These are phyloP conservation scores for Crucihimalaya himalaica DNA, from an alignment of 345 rosid species.

Conservation along the genomic window DNA sequence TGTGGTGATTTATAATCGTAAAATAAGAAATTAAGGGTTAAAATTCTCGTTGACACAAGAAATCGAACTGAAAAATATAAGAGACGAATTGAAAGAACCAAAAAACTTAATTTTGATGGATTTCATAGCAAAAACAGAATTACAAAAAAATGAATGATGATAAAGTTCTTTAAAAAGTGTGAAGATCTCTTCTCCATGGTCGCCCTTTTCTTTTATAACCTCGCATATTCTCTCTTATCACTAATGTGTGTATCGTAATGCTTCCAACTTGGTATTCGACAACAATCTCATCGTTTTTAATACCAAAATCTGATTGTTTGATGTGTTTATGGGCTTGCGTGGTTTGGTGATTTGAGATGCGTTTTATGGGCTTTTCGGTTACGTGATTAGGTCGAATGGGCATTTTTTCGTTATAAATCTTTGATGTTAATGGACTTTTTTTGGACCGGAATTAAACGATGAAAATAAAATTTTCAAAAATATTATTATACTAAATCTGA, in stretches of 20 bases:
- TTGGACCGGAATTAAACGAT: neutral
- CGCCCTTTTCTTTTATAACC: neutral
- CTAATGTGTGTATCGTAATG: too few relatives aligned
- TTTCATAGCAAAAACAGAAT: neutral
- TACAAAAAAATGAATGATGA: too few relatives aligned
- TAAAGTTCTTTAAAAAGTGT: neutral
- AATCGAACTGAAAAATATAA: neutral
- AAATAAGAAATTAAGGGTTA: neutral
- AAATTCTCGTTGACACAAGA: neutral
- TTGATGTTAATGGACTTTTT: neutral
- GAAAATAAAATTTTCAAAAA: neutral
- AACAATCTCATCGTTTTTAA: too few relatives aligned
- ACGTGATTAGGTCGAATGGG: neutral
- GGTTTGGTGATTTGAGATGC: neutral
- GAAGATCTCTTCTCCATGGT: neutral
- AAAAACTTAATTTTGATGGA: neutral
- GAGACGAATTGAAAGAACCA: neutral
- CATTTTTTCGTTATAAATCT: neutral
- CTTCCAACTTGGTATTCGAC: neutral
- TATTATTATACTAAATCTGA: neutral
- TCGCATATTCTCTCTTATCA: neutral
- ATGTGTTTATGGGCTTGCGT: neutral
- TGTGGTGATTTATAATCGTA: neutral
- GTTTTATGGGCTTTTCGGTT: neutral
- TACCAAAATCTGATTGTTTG: neutral